phyloP scores from a whole-genome alignment of 2,329 filamentous ascomycete genomes.

The Cercospora sp. region DNA sequence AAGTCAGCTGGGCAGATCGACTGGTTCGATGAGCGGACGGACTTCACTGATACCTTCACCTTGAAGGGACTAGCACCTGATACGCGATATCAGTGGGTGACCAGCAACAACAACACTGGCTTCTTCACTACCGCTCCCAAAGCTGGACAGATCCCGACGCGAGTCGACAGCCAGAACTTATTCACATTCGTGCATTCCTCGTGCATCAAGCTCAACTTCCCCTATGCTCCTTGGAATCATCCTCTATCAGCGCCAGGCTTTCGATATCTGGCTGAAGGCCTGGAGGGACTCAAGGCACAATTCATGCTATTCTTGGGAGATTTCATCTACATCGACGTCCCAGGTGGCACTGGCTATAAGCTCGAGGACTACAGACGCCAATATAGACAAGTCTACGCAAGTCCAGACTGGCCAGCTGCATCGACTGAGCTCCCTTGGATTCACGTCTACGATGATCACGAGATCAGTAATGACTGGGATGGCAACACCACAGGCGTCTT shows the following conservation, averaged over 20 bases:
- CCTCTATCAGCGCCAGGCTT: conserved; percentile 80
- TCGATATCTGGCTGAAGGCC: conserved; percentile 68
- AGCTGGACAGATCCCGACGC: conserved; percentile 59
- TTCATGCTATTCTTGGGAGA: conserved; percentile 75
- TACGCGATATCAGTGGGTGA: conserved; percentile 76
- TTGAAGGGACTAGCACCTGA: conserved; percentile 69
- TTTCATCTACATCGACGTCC: conserved; percentile 90
- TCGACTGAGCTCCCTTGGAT: conserved; percentile 89
- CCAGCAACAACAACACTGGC: conserved; percentile 84
- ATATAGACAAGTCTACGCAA: conserved; percentile 93
- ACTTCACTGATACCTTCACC: conserved; percentile 73
- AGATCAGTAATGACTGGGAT: conserved; percentile 93
- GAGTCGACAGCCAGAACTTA: conserved; percentile 60
- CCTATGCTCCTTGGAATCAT: conserved; percentile 82
- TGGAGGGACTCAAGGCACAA: conserved; percentile 71
- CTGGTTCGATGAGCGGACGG: conserved; percentile 71
- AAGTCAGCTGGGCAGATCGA: conserved; percentile 64
- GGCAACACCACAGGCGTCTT: conserved; percentile 79
- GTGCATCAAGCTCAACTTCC: conserved; percentile 88
- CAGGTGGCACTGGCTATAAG: conserved; percentile 70
- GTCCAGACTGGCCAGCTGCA: conserved; percentile 81
- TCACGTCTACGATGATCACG: conserved; percentile 94
- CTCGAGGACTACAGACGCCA: conserved; percentile 80
- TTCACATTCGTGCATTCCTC: conserved; percentile 92
- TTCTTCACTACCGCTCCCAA: conserved; percentile 76